Percentiles rank a stretch among this genome's conserved stretches.
Conservation (phyloP, 305 asterid species). For the Withania somnifera region DNA sequence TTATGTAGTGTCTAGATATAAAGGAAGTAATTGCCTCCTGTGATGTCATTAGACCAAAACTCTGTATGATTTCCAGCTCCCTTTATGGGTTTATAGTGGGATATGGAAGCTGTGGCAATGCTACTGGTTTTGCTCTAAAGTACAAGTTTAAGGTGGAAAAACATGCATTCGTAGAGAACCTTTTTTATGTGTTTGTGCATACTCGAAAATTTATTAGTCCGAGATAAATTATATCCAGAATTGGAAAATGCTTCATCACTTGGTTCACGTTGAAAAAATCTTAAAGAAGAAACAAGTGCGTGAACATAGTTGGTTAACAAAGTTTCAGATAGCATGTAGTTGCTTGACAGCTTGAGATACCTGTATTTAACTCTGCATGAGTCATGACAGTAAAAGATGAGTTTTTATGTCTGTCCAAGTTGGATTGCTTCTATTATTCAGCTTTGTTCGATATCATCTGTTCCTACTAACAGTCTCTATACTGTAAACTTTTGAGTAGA, state of each 20-base stretch:
- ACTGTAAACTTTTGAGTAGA: conserved; percentile 21
- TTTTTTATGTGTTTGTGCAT: neutral
- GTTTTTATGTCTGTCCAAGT: neutral
- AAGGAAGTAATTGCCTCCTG: neutral
- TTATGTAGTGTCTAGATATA: neutral
- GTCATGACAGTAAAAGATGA: neutral
- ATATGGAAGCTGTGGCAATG: neutral
- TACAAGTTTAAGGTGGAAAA: neutral
- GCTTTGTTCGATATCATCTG: conserved; percentile 4
- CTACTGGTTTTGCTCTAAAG: neutral
- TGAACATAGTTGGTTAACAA: neutral
- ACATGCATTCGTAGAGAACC: neutral
- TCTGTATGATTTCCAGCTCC: neutral
- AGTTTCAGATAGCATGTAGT: too few relatives aligned
- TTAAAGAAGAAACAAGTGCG: neutral
- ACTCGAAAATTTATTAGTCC: neutral
- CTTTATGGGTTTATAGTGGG: neutral
- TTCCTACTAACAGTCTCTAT: conserved; percentile 4
- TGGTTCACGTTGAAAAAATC: neutral
- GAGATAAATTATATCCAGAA: neutral
- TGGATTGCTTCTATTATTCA: neutral
- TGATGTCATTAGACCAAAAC: neutral
- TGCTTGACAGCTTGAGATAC: neutral
- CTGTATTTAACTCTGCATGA: neutral
- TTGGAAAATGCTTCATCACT: neutral